Conservation (phyloP, 495 filamentous ascomycete species). For the Aspergillus ellipticus region DNA sequence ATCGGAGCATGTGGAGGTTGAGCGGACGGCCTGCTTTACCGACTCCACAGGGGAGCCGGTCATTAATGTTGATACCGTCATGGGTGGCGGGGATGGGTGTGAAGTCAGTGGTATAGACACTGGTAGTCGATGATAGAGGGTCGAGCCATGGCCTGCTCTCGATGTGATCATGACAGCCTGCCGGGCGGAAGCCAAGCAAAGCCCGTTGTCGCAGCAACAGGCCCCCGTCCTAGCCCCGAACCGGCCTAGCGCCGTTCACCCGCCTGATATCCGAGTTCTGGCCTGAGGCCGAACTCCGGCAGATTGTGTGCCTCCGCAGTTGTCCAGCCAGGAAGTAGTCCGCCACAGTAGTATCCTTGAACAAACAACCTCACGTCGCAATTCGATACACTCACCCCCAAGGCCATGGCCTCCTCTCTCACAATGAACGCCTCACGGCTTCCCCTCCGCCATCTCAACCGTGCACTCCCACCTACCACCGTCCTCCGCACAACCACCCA, state of each 20-base stretch:
- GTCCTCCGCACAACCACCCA: background rate
- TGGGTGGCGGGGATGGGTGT: conserved; percentile 10
- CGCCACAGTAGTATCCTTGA: background rate
- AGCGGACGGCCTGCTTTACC: conserved; percentile 47
- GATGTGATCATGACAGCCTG: conserved; percentile 2
- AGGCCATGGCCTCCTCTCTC: background rate
- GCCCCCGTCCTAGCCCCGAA: conserved; percentile 18
- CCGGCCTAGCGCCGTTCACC: background rate
- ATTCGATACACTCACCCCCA: background rate
- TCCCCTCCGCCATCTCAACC: background rate
- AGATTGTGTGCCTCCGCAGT: background rate
- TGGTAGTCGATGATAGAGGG: conserved; percentile 1
- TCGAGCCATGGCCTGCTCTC: conserved; percentile 1
- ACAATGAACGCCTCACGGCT: conserved; percentile 11
- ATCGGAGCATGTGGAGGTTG: conserved; percentile 46
- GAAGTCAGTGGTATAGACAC: conserved; percentile 7
- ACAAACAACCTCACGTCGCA: background rate
- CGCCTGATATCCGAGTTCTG: background rate
- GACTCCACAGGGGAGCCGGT: conserved; percentile 37
- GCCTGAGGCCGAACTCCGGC: conserved; percentile 14
- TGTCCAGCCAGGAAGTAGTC: background rate
- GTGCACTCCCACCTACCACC: background rate
- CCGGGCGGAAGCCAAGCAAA: conserved; percentile 21
- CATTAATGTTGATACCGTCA: conserved; percentile 39
- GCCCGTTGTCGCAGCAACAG: conserved; percentile 44